Conservation (phyloP, 257 asterid genomes). For the Rehmannia glutinosa region DNA sequence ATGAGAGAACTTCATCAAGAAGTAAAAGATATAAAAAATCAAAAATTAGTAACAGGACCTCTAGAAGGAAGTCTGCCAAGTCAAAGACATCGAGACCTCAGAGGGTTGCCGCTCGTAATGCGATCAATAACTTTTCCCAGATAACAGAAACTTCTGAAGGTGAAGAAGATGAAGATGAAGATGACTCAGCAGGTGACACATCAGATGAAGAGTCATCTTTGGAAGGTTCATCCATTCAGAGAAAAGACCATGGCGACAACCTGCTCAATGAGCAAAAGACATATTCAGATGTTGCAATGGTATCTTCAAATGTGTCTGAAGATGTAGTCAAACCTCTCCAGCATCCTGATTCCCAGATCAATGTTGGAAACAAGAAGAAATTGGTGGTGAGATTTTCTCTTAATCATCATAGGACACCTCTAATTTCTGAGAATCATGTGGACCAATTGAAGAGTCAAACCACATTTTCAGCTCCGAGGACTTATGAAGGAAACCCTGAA, state of each 20-base stretch:
- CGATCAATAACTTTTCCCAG: conserved; percentile 48
- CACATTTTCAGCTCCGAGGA: conserved; percentile 38
- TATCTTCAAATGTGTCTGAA: conserved; percentile 37
- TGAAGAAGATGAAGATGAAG: conserved; percentile 65
- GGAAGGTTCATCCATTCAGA: conserved; percentile 36
- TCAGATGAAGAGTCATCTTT: conserved; percentile 59
- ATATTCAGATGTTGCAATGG: conserved; percentile 23
- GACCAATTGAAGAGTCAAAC: conserved; percentile 35
- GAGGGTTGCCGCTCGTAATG: conserved; percentile 68
- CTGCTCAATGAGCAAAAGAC: conserved; percentile 28
- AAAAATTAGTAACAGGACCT: conserved; percentile 36
- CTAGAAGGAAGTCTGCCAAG: conserved; percentile 48
- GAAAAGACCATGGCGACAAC: conserved; percentile 28
- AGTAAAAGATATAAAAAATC: conserved; percentile 51
- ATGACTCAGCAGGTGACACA: conserved; percentile 45
- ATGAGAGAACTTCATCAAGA: conserved; percentile 57
- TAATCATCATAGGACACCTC: conserved; percentile 33
- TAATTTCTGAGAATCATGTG: conserved; percentile 31
- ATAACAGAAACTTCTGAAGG: conserved; percentile 56
- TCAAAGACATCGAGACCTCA: conserved; percentile 66
- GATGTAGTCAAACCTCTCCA: conserved; percentile 29
- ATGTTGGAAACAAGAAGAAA: conserved; percentile 53
- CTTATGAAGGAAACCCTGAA: conserved; percentile 27
- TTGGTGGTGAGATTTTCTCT: conserved; percentile 68
- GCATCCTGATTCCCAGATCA: conserved; percentile 32